Evolutionary conservation across 345 rosid species (phyloP).

Genomic region (Boechera stricta): DNA sequence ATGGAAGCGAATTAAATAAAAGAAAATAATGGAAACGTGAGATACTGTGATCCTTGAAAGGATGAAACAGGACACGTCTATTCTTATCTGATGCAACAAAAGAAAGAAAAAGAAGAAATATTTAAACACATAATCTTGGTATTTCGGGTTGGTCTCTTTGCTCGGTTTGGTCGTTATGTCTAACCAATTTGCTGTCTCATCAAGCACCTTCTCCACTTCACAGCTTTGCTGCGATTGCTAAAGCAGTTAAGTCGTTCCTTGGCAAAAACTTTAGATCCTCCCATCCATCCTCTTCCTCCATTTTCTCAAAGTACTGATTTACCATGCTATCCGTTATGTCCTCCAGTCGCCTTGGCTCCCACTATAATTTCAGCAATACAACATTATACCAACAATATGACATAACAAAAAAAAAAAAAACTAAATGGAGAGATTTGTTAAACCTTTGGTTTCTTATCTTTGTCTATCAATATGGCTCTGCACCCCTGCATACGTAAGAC

Average conservation of each 20-base stretch:
- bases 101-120: not conserved
- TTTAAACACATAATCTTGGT: not conserved
- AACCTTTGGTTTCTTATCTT: conserved; percentile 87
- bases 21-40: not conserved
- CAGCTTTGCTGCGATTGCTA: conserved; percentile 53
- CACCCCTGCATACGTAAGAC: conserved; percentile 63
- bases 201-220: conserved; percentile 31
- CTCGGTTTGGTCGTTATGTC: not conserved
- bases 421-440: not conserved
- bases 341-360: conserved; percentile 74
- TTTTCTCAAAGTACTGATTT: conserved; percentile 61
- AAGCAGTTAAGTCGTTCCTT: conserved; percentile 52
- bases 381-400: not conserved
- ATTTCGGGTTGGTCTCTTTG: not conserved
- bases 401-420: not conserved
- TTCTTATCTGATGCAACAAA: not conserved
- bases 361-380: conserved; percentile 40
- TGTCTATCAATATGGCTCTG: conserved; percentile 81
- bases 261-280: conserved; percentile 63
- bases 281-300: conserved; percentile 54
- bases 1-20: not conserved
- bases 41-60: not conserved
- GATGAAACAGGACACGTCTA: not conserved
- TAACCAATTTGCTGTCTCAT: not conserved
- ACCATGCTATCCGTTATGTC: conserved; percentile 56